A percentile compares a stretch with the other conserved stretches of the same genome.
phyloP scores from a whole-genome alignment of 2,329 filamentous ascomycete genomes.

The Xylariaceae sp. region DNA sequence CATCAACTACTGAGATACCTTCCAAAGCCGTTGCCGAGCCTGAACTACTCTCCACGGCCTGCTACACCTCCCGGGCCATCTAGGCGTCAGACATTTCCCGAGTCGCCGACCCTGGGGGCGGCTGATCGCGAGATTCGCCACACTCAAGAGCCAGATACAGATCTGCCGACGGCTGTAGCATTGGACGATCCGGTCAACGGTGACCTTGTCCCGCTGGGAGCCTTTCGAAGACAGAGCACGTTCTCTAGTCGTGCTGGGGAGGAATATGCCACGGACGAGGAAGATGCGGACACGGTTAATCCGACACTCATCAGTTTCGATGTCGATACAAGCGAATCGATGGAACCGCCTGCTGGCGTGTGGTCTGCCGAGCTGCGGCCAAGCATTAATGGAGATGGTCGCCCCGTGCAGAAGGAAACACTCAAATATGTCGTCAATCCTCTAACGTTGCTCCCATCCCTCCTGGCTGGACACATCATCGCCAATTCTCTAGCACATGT shows the following conservation, averaged over 20 bases:
- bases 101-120: conserved; percentile 24
- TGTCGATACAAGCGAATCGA: conserved; percentile 48
- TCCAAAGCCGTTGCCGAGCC: conserved; percentile 23
- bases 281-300: conserved; percentile 46
- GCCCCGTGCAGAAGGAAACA: conserved; percentile 23
- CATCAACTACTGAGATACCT: conserved; percentile 30
- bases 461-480: conserved; percentile 40
- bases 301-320: conserved; percentile 55
- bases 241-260: conserved; percentile 36
- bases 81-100: conserved; percentile 19
- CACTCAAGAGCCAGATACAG: conserved; percentile 12
- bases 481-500: conserved; percentile 35
- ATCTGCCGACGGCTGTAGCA: conserved; percentile 16
- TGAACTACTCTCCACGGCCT: conserved; percentile 5
- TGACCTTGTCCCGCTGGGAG: conserved; percentile 24
- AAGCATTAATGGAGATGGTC: conserved; percentile 28
- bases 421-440: conserved; percentile 38
- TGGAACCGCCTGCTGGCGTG: conserved; percentile 41
- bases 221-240: conserved; percentile 36
- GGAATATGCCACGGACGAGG: conserved; percentile 49
- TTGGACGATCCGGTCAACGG: conserved; percentile 22
- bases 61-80: conserved; percentile 3
- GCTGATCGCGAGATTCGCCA: conserved; percentile 25
- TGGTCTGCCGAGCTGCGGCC: conserved; percentile 54
- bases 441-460: conserved; percentile 42